Evolutionary conservation across 768 basidiomycete species (phyloP).

Genomic region (Suillus sp.): DNA sequence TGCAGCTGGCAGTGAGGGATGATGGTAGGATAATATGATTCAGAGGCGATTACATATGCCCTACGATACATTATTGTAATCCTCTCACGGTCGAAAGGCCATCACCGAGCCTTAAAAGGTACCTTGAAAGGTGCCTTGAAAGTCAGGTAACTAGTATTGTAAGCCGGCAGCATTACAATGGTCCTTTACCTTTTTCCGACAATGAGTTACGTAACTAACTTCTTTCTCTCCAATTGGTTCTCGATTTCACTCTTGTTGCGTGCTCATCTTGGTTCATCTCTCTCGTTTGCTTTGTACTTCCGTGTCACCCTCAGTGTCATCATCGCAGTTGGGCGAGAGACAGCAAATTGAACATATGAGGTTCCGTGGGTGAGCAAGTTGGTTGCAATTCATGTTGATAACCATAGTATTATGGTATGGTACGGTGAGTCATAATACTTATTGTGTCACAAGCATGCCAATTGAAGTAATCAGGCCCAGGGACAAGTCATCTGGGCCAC

Average conservation of each 20-base stretch:
- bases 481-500: no score
- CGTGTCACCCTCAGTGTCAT: neutral
- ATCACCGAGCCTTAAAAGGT: neutral
- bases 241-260: neutral
- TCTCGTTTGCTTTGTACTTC: neutral
- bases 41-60: no score
- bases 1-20: no score
- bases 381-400: neutral
- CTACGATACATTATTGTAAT: neutral
- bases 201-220: no score
- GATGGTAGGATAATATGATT: no score
- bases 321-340: neutral
- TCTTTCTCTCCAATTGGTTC: neutral
- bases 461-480: no score
- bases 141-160: neutral
- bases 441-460: no score
- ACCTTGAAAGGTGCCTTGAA: no score
- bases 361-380: neutral
- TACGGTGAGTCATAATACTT: neutral
- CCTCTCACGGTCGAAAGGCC: no score
- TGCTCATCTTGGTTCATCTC: neutral
- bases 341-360: neutral
- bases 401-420: no score
- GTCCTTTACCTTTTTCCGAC: neutral
- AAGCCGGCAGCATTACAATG: neutral